Percentiles rank a stretch among this genome's conserved stretches.
Conservation (phyloP, 345 rosid species). For the Citrus hindsii region DNA sequence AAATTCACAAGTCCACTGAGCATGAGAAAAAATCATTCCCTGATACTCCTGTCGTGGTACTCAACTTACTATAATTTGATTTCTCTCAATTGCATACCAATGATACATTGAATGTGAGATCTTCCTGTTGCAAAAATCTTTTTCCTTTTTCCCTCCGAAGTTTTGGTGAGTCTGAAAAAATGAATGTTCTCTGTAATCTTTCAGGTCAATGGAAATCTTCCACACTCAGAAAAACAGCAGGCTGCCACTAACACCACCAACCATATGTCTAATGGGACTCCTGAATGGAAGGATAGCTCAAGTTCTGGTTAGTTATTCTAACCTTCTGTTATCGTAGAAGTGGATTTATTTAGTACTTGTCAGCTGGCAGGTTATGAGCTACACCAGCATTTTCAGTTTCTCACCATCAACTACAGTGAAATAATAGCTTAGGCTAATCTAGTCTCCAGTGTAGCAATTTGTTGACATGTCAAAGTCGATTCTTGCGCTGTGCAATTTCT, state of each 20-base stretch:
- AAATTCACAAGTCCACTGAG: conserved; percentile 15
- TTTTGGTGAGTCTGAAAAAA: neutral
- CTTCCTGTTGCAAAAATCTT: neutral
- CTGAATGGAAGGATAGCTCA: conserved; percentile 37
- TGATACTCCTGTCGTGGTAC: conserved; percentile 31
- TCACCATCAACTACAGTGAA: neutral
- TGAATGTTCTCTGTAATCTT: neutral
- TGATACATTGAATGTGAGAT: neutral
- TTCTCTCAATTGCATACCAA: neutral
- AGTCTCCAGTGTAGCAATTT: neutral
- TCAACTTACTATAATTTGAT: neutral
- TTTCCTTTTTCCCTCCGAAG: neutral
- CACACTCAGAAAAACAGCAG: conserved; percentile 22
- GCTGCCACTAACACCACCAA: conserved; percentile 18
- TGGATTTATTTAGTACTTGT: neutral
- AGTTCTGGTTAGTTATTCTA: conserved; percentile 39
- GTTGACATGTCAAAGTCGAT: neutral
- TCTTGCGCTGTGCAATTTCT: neutral
- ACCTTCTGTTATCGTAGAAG: neutral
- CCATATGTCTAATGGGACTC: conserved; percentile 19
- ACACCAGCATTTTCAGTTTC: neutral
- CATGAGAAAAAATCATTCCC: conserved; percentile 16
- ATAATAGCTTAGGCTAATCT: neutral
- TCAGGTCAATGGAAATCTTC: conserved; percentile 32
- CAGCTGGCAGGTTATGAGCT: neutral